phyloP scores from a whole-genome alignment of 164 flowering plant species.

The Sedum album region DNA sequence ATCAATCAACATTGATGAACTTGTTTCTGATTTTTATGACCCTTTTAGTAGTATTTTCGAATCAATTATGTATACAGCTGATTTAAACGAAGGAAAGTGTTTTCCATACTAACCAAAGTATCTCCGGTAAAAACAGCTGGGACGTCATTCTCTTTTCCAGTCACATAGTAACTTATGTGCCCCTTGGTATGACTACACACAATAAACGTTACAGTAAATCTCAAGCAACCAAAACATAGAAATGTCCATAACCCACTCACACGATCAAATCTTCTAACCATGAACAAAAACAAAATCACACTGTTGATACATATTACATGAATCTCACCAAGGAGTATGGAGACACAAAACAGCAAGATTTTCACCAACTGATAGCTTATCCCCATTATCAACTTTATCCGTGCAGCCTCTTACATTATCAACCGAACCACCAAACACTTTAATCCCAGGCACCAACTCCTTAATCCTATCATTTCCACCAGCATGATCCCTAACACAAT shows the following conservation, averaged over 20 bases:
- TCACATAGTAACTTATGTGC: constrained; percentile 82
- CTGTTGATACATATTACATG: background rate
- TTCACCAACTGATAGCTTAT: constrained; percentile 51
- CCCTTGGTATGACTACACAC: constrained; percentile 81
- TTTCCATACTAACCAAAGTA: constrained; percentile 51
- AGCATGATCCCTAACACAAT: constrained; percentile 76
- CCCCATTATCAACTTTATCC: constrained; percentile 68
- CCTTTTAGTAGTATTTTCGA: background rate
- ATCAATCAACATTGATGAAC: background rate
- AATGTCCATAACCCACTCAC: background rate
- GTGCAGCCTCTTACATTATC: constrained; percentile 88
- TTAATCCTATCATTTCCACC: constrained; percentile 88
- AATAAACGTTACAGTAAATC: background rate
- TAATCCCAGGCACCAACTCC: constrained; percentile 67
- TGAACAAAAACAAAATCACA: background rate
- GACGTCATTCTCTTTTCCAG: constrained; percentile 52
- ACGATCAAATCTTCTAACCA: background rate
- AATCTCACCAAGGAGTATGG: constrained; percentile 82
- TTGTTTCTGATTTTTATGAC: background rate
- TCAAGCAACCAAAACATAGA: background rate
- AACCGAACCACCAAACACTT: constrained; percentile 77
- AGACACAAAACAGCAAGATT: constrained; percentile 50
- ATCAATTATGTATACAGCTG: background rate
- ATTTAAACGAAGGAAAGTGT: background rate
- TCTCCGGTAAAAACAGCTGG: constrained; percentile 98